Evolutionary conservation across 2,329 filamentous ascomycete species (phyloP).

Genomic region (Anisogramma anomala): DNA sequence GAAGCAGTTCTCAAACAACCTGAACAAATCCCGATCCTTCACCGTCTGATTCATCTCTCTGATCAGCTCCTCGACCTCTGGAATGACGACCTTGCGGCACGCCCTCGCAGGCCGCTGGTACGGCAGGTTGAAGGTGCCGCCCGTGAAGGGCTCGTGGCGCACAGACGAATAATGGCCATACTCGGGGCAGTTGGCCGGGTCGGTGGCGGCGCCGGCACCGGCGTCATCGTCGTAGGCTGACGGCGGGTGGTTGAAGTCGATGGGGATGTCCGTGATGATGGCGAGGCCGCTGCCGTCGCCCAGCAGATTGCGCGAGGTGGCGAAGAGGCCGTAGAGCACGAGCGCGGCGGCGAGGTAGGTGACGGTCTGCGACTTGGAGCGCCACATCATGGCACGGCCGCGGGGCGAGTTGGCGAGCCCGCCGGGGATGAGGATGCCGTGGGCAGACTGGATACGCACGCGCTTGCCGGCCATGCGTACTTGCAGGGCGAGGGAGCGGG

Average conservation of each 20-base stretch:
- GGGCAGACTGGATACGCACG: constrained; percentile 13
- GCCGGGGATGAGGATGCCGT: constrained; percentile 13
- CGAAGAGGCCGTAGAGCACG: constrained; percentile 10
- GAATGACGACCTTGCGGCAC: constrained; percentile 63
- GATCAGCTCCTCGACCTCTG: constrained; percentile 60
- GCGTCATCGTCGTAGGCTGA: neutral
- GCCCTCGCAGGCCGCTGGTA: constrained; percentile 45
- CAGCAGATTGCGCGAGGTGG: constrained; percentile 6
- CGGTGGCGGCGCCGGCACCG: constrained; percentile 2
- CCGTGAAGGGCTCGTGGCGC: constrained; percentile 22
- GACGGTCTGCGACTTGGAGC: constrained; percentile 11
- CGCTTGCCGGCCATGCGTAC: constrained; percentile 4
- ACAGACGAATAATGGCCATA: constrained; percentile 22
- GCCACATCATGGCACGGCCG: constrained; percentile 7
- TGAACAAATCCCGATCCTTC: constrained; percentile 47
- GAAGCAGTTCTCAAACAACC: constrained; percentile 65
- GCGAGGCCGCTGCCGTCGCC: constrained; percentile 9
- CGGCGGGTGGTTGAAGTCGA: neutral
- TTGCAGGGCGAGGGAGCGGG: neutral
- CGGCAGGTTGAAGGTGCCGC: constrained; percentile 22
- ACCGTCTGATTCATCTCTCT: constrained; percentile 21
- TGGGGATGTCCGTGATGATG: neutral
- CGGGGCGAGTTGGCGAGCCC: constrained; percentile 9
- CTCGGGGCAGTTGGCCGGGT: constrained; percentile 19
- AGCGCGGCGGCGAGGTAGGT: constrained; percentile 7